phyloP scores from a whole-genome alignment of 2,329 filamentous ascomycete species.

The Calycina herbarum region DNA sequence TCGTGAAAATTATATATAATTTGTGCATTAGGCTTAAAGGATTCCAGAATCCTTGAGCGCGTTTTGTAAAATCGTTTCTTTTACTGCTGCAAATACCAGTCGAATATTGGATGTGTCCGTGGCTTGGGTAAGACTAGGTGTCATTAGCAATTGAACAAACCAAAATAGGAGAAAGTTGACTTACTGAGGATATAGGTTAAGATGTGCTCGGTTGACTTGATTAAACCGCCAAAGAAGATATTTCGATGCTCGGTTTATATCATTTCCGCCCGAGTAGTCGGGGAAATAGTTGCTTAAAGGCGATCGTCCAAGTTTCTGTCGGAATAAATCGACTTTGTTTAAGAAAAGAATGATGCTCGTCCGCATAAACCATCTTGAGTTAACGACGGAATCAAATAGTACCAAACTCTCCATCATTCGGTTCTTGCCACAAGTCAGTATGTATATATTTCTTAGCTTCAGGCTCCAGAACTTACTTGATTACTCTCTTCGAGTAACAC shows the following conservation, averaged over 20 bases:
- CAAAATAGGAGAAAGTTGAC: slow-evolving; percentile 40
- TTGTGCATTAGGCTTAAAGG: slow-evolving; percentile 55
- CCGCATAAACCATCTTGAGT: slow-evolving; percentile 98
- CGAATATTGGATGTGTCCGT: slow-evolving; percentile 98
- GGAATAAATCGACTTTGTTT: slow-evolving; percentile 99
- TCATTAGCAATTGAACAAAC: slow-evolving; percentile 23
- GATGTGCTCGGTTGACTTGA: slow-evolving; percentile 92
- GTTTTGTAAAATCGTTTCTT: slow-evolving; percentile 98
- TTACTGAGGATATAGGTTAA: slow-evolving; percentile 97
- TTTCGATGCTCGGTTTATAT: slow-evolving; percentile 97
- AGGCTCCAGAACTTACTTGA: slow-evolving; percentile 67
- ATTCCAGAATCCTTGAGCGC: slow-evolving; percentile 98
- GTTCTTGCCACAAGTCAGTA: slow-evolving; percentile 60
- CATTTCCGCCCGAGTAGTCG: slow-evolving; percentile 95
- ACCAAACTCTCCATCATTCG: slow-evolving; percentile 99
- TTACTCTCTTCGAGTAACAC: slow-evolving; percentile 95
- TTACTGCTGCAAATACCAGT: slow-evolving; percentile 95
- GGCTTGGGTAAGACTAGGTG: slow-evolving; percentile 86
- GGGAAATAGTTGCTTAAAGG: slow-evolving; percentile 95
- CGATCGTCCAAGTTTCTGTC: slow-evolving; percentile 86
- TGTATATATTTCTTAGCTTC: background rate
- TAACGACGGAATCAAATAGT: slow-evolving; percentile 96
- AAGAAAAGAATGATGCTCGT: slow-evolving; percentile 98
- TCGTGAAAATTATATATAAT: slow-evolving; percentile 25
- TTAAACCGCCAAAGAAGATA: slow-evolving; percentile 98